Evolutionary conservation across 1,284 basidiomycete species (phyloP), one percentile per base, ranked within the genome.

Genomic region (Ganoderma lingzhi): DNA sequence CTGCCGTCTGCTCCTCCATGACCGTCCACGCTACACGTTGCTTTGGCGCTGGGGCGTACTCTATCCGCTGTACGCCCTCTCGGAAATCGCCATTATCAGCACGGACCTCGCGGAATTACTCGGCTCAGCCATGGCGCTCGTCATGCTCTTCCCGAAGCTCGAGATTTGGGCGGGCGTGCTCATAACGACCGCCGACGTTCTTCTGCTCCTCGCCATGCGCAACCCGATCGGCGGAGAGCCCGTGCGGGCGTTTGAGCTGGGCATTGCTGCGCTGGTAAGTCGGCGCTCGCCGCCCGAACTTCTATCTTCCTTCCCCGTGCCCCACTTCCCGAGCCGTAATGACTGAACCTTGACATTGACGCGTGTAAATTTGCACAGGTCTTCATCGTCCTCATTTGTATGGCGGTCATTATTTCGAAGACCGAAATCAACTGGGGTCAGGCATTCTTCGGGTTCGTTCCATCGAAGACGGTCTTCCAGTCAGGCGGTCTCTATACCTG

Each of bases 401-500:
- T 98, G 85, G 85, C 89, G 59, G 84, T 96, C 60, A 88, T 98
- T 69, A 89, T 97, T 63, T 86, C 91, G 35, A 90, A 88, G 77
- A 87, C 96, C 32, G 75, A 88, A 58, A 90, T 97, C 0, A 77
- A 91, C 51, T 98, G 96, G 96, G 85, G 83, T 19, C 81, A 83
- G 39, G 93, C 93, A 1, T 97, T 99, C 79, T 76, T 88, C 23
- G 97, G 97, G 10, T 97, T 90, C 76, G 76, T 98, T 12, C 97
- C 97, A 0, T 92, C 92, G 2, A 89, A 89, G 67, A 82, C 84
- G 19, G 82, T 94, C 35, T 86, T 94, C 69, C 77, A 85, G 59
- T 83, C 83, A 1, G 87, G 88, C 19, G 88, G 91, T 8, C 82
- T 98, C 3, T 99, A 98, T 79, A 91, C 92, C 4, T 93, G 94